These are phyloP conservation scores for Aspergillus sp. DNA, from an alignment of 2,329 filamentous ascomycete species.

Conservation along the genomic window DNA sequence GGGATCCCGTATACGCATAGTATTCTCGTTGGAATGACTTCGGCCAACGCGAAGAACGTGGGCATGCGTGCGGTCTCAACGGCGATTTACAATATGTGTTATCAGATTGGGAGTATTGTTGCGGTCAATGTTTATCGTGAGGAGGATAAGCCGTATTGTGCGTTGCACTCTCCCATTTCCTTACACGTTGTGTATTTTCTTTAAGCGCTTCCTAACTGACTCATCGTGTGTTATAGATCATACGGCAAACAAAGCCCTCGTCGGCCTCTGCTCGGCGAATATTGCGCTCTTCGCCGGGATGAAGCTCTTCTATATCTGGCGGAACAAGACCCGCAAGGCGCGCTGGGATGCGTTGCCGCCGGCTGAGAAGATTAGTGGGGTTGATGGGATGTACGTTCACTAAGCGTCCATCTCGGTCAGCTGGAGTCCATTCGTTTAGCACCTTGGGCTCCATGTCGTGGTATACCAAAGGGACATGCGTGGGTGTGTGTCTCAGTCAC, in stretches of 20 bases:
- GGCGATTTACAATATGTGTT: constrained; percentile 10
- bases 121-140: constrained; percentile 7
- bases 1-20: constrained; percentile 10
- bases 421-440: too few species aligned
- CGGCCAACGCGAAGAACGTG: constrained; percentile 6
- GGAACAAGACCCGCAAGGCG: constrained; percentile 3
- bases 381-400: constrained; percentile 1
- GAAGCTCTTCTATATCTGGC: constrained; percentile 12
- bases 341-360: not conserved
- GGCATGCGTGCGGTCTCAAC: constrained; percentile 11
- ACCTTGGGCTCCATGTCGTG: too few species aligned
- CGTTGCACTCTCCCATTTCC: not conserved
- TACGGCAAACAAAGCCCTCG: constrained; percentile 1
- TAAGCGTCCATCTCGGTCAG: not conserved
- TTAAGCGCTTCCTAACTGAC: too few species aligned
- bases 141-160: constrained; percentile 13
- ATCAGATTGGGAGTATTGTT: constrained; percentile 12
- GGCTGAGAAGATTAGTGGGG: constrained; percentile 2
- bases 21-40: constrained; percentile 8
- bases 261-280: constrained; percentile 5
- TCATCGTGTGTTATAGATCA: not conserved
- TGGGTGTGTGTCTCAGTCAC: too few species aligned
- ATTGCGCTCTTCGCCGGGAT: constrained; percentile 2
- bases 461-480: too few species aligned
- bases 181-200: too few species aligned